phyloP scores from a whole-genome alignment of 2,329 filamentous ascomycete genomes.

The Nectriaceae sp. region DNA sequence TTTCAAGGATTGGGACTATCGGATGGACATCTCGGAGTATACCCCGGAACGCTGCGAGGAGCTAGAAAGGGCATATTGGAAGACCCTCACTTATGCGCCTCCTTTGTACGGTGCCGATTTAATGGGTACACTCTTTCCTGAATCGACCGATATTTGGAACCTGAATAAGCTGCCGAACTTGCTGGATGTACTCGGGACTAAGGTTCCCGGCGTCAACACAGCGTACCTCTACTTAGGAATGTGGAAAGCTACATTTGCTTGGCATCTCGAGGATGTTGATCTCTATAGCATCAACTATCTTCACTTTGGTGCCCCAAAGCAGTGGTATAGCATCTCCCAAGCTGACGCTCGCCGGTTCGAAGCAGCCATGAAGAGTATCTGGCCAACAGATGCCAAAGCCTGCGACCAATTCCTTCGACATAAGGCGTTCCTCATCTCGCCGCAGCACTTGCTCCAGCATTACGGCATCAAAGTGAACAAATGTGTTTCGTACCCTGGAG shows the following conservation, averaged over 20 bases:
- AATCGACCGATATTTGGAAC: constrained; percentile 84
- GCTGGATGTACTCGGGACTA: constrained; percentile 89
- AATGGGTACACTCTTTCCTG: constrained; percentile 91
- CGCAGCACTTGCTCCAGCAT: constrained; percentile 80
- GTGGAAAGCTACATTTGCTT: constrained; percentile 99
- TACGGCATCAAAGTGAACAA: constrained; percentile 97
- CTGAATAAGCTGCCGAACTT: constrained; percentile 92
- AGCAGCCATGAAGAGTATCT: constrained; percentile 90
- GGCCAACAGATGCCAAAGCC: constrained; percentile 92
- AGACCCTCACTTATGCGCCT: constrained; percentile 90
- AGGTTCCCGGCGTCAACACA: constrained; percentile 96
- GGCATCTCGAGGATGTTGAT: constrained; percentile 98
- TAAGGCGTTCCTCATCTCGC: constrained; percentile 96
- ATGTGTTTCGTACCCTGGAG: constrained; percentile 90
- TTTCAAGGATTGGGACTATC: constrained; percentile 90
- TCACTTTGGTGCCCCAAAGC: constrained; percentile 96
- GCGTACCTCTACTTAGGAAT: constrained; percentile 97
- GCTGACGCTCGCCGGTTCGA: constrained; percentile 92
- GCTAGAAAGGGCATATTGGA: constrained; percentile 94
- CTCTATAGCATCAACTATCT: constrained; percentile 99
- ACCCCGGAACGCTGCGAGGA: constrained; percentile 92
- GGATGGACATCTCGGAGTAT: constrained; percentile 83
- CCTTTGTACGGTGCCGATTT: constrained; percentile 97
- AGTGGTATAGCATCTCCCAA: constrained; percentile 99
- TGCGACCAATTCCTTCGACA: constrained; percentile 96